Evolutionary conservation across 108 stramenopile genomes (phyloP).

Genomic region (Discostella pseudostelligera): DNA sequence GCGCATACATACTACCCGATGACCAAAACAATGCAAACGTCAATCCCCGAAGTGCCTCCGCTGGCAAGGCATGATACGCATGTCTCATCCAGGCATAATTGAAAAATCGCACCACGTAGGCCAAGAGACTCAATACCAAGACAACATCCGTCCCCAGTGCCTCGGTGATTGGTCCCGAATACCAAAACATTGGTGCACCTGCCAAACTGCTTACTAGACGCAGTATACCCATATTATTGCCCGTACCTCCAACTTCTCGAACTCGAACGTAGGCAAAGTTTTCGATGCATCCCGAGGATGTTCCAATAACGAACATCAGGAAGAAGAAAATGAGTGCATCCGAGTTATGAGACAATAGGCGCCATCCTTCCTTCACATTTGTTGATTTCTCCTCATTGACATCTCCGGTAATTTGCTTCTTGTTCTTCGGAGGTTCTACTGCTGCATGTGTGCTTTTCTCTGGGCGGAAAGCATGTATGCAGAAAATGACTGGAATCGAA

Average conservation of each 20-base stretch:
- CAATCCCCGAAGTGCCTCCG: constrained; percentile 89
- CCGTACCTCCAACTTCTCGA: constrained; percentile 86
- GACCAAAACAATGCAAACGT: constrained; percentile 96
- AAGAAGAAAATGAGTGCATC: constrained; percentile 90
- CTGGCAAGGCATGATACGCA: constrained; percentile 89
- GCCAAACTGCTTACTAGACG: constrained; percentile 85
- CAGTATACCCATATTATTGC: constrained; percentile 85
- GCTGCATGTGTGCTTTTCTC: constrained; percentile 31
- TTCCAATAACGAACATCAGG: constrained; percentile 84
- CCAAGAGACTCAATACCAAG: constrained; percentile 71
- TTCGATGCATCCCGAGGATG: constrained; percentile 91
- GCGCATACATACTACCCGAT: constrained; percentile 89
- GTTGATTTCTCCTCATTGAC: constrained; percentile 9
- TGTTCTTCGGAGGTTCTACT: constrained; percentile 1
- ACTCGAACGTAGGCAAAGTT: constrained; percentile 97
- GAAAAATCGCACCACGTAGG: constrained; percentile 83
- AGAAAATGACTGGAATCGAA: constrained; percentile 69
- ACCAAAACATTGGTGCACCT: constrained; percentile 94
- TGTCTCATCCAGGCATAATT: constrained; percentile 88
- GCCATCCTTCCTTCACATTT: constrained; percentile 71
- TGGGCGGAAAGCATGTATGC: constrained; percentile 65
- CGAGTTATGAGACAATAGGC: constrained; percentile 70
- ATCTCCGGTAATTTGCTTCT: not conserved
- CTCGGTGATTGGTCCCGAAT: constrained; percentile 78
- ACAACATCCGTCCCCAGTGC: constrained; percentile 83